phyloP scores from a whole-genome alignment of 2,329 filamentous ascomycete species.

The Parasarocladium wereldwijsianum region DNA sequence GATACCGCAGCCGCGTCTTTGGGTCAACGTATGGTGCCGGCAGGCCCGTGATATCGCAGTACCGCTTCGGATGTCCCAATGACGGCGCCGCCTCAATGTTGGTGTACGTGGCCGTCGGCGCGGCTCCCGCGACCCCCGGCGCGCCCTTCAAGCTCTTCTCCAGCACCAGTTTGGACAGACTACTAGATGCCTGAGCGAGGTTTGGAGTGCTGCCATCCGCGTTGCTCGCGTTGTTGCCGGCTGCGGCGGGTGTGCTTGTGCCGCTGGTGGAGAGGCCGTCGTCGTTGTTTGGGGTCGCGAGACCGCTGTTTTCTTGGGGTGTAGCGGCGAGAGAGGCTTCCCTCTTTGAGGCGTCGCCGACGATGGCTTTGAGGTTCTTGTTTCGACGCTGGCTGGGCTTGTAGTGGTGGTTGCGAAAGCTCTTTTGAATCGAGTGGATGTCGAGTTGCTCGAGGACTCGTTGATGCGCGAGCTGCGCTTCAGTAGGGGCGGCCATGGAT shows the following conservation, averaged over 20 bases:
- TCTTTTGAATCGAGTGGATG: slow-evolving; percentile 72
- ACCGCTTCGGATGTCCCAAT: slow-evolving; percentile 69
- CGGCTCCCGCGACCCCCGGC: slow-evolving; percentile 14
- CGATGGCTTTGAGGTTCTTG: slow-evolving; percentile 96
- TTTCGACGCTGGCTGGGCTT: slow-evolving; percentile 89
- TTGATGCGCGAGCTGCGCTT: slow-evolving; percentile 68
- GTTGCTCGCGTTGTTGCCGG: slow-evolving; percentile 17
- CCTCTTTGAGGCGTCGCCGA: slow-evolving; percentile 74
- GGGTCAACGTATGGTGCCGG: slow-evolving; percentile 88
- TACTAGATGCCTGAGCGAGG: slow-evolving; percentile 78
- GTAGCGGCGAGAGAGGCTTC: slow-evolving; percentile 81
- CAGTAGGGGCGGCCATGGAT: slow-evolving; percentile 49
- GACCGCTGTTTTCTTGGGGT: slow-evolving; percentile 60
- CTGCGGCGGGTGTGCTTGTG: slow-evolving; percentile 38
- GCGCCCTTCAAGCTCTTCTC: slow-evolving; percentile 54
- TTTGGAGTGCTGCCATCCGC: slow-evolving; percentile 33
- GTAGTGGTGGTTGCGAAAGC: slow-evolving; percentile 84
- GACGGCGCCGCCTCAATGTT: slow-evolving; percentile 94
- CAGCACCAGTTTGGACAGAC: slow-evolving; percentile 72
- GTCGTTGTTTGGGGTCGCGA: slow-evolving; percentile 45
- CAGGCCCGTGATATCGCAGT: slow-evolving; percentile 91
- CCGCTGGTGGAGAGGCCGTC: slow-evolving; percentile 42
- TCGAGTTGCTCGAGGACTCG: slow-evolving; percentile 82
- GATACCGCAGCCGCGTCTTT: slow-evolving; percentile 85
- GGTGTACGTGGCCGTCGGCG: slow-evolving; percentile 74